Percentiles rank a stretch among this genome's conserved stretches.
These are phyloP conservation scores for Linderniella brevidens DNA, from an alignment of 257 asterid genomes.

Conservation along the genomic window DNA sequence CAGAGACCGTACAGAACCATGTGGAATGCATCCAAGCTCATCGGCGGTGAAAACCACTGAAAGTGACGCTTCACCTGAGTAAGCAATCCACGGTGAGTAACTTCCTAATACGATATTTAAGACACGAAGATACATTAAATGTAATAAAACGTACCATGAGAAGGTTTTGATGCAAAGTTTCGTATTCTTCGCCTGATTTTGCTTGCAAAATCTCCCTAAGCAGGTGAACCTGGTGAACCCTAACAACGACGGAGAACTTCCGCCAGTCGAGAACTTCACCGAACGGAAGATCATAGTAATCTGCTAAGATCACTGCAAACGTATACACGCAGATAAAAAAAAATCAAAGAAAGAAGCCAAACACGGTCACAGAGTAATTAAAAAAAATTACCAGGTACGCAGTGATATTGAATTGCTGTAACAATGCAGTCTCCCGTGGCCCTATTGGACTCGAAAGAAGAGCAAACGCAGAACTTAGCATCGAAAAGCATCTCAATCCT, in stretches of 20 bases:
- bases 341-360: too few species aligned
- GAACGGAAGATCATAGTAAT: conserved; percentile 15
- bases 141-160: conserved; percentile 6
- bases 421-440: conserved; percentile 9
- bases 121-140: too few species aligned
- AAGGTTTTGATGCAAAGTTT: conserved; percentile 7
- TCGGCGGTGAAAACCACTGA: conserved; percentile 15
- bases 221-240: conserved; percentile 3
- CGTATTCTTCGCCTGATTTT: conserved; percentile 9
- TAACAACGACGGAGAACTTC: conserved; percentile 11
- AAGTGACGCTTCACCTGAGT: conserved; percentile 15
- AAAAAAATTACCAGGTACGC: conserved; percentile 14
- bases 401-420: conserved; percentile 11
- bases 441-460: conserved; percentile 11
- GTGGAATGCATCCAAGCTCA: conserved; percentile 14
- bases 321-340: not conserved
- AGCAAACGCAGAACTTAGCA: conserved; percentile 16
- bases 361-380: too few species aligned
- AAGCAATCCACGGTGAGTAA: not conserved
- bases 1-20: conserved; percentile 17
- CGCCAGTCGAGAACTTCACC: conserved; percentile 12
- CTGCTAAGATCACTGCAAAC: conserved; percentile 13
- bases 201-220: conserved; percentile 13
- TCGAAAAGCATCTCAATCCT: conserved; percentile 3
- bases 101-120: too few species aligned